Evolutionary conservation across 768 basidiomycete species (phyloP).

Genomic region (Pulveroboletus sp.): DNA sequence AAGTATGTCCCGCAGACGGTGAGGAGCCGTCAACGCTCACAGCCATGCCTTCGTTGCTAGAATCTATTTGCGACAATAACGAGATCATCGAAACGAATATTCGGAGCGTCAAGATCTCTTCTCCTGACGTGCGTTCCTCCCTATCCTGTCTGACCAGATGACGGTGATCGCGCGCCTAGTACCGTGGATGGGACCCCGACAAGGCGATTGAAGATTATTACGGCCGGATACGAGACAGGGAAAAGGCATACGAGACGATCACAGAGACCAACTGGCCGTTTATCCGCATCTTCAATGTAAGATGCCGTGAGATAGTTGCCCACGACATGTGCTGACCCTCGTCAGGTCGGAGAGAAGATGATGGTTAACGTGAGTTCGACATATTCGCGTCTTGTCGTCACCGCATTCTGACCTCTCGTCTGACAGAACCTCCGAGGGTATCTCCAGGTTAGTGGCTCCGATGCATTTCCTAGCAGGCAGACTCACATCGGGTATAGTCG

Average conservation of each 20-base stretch:
- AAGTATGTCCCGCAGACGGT: constrained; percentile 15
- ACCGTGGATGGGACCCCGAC: constrained; percentile 89
- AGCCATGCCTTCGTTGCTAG: constrained; percentile 36
- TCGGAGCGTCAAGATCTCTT: constrained; percentile 94
- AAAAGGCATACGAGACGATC: constrained; percentile 84
- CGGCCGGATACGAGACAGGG: constrained; percentile 80
- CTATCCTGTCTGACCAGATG: neutral
- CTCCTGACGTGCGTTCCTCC: constrained; percentile 77
- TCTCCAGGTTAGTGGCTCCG: constrained; percentile 55
- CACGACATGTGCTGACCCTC: constrained; percentile 5
- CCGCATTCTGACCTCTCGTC: neutral
- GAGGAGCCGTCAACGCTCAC: constrained; percentile 1
- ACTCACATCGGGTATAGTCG: constrained; percentile 46
- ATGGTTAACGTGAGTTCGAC: constrained; percentile 72
- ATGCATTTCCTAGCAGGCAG: neutral
- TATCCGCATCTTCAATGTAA: constrained; percentile 89
- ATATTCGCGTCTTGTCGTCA: neutral
- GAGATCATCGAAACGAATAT: constrained; percentile 95
- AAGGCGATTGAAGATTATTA: constrained; percentile 91
- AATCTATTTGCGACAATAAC: constrained; percentile 85
- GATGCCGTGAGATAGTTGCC: constrained; percentile 10
- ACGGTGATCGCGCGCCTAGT: constrained; percentile 45
- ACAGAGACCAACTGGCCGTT: constrained; percentile 89
- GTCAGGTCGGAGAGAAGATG: constrained; percentile 89
- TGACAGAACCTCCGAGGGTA: constrained; percentile 80